phyloP scores from a whole-genome alignment of 2,329 filamentous ascomycete species.

The Cladobotryum mycophilum region DNA sequence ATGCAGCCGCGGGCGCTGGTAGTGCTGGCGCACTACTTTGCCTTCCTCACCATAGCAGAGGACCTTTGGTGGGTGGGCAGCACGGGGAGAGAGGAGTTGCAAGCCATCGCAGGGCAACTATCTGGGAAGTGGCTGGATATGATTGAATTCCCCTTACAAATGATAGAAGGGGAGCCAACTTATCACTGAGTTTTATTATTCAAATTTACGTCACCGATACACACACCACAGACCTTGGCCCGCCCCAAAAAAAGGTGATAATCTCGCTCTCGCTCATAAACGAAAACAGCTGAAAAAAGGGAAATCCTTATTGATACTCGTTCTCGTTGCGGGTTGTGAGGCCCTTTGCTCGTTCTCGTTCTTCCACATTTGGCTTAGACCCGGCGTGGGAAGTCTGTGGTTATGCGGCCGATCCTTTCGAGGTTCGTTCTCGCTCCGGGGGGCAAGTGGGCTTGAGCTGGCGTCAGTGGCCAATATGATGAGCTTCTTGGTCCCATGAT shows the following conservation, averaged over 20 bases:
- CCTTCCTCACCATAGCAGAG: constrained; percentile 5
- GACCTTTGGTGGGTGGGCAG: constrained; percentile 12
- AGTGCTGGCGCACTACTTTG: constrained; percentile 14
- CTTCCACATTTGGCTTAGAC: constrained; percentile 2
- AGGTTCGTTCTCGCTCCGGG: constrained; percentile 3
- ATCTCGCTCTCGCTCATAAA: not conserved
- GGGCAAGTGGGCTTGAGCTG: no score
- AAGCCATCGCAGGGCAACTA: constrained; percentile 5
- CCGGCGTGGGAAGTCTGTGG: no score
- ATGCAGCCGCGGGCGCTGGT: constrained; percentile 10
- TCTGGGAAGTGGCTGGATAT: constrained; percentile 7
- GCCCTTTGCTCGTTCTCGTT: constrained; percentile 10
- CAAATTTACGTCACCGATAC: no score
- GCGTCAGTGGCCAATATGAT: no score
- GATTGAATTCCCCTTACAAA: constrained; percentile 7
- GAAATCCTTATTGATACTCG: not conserved
- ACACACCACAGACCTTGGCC: no score
- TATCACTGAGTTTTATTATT: not conserved
- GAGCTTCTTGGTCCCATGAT: no score
- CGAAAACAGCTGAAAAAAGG: no score
- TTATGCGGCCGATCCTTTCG: not conserved
- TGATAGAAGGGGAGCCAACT: not conserved
- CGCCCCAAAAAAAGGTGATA: no score
- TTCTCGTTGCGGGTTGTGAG: not conserved
- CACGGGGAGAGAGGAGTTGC: constrained; percentile 7